Conservation (phyloP, 2,329 filamentous ascomycete species). For the Chrysoporthe austroafricana region DNA sequence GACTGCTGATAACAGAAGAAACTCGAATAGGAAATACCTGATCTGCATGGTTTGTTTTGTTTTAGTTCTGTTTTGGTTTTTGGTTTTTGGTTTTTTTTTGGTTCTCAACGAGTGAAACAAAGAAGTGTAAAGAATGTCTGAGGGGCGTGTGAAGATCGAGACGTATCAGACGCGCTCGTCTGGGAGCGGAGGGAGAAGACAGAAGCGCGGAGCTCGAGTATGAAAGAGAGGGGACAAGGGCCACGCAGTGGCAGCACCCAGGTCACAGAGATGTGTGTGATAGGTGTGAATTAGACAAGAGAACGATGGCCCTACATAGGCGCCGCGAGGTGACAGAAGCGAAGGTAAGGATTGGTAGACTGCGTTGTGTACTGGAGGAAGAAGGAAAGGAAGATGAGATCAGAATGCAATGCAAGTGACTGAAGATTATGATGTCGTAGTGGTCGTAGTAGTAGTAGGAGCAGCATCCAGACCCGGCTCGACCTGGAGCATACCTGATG, state of each 20-base stretch:
- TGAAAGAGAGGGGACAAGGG: conserved; percentile 7
- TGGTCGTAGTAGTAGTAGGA: too few relatives aligned
- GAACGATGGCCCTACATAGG: neutral
- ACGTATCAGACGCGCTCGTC: neutral
- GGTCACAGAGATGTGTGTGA: neutral
- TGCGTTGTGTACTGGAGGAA: neutral
- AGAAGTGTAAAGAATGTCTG: conserved; percentile 7
- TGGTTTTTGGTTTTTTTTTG: neutral
- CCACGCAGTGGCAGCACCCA: conserved; percentile 3
- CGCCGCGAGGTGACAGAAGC: neutral
- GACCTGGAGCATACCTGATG: conserved; percentile 11
- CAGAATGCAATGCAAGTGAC: neutral
- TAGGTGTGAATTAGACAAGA: neutral
- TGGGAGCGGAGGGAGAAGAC: conserved; percentile 7
- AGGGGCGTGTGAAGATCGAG: conserved; percentile 4
- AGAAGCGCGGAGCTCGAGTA: conserved; percentile 10
- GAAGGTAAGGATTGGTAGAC: neutral
- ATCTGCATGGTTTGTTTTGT: conserved; percentile 16
- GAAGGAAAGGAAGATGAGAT: neutral
- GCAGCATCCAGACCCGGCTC: neutral
- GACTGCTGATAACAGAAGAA: conserved; percentile 27
- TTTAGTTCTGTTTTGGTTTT: neutral
- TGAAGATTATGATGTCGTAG: neutral
- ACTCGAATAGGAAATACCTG: conserved; percentile 16
- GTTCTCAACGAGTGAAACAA: neutral